Base-by-base conservation (phyloP, 2,329 filamentous ascomycete species). In the Paracorniculantispora psalliotae region DNA sequence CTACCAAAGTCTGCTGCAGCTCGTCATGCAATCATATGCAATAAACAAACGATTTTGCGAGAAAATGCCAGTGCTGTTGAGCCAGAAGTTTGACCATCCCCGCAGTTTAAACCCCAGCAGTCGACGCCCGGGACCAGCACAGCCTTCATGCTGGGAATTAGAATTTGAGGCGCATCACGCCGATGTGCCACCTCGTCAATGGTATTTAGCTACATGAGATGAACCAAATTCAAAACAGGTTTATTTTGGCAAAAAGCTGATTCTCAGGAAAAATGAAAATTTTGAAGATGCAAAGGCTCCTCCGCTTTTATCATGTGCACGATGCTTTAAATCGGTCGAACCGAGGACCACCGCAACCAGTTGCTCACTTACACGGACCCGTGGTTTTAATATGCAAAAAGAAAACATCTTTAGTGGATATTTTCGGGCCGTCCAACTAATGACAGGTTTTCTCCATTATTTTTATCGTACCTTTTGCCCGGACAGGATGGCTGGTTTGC, bases 11-110 rank as follows among this genome's bases (percentile, higher is more conserved):
- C 44, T 3, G 25, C 44, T 13, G 44, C 44, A 7, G 35, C n/a
- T 17, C 54, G 54, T 2, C 54, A 57, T 43, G 44, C 44, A 10
- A 19, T 57, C 5, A 57, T 57, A 6, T 57, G 54, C 33, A 43
- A 33, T 35, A 57, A 49, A 33, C 54, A 57, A 33, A 43, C n/a
- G 54, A 17, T 30, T 2, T 21, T 28, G n/a, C 44, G 30, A 15
- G 33, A 28, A n/a, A 4, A 9, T 7, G 17, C 17, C 9, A 2
- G 4, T 4, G 39, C 17, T 3, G 39, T 43, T 19, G 19, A 19
- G 4, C n/a, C 39, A 43, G 9, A 7, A 43, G 4, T 19, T 21
- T 43, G 39, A 37, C 4, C 33, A 15, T 12, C 33, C n/a, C n/a
- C n/a, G n/a, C n/a, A n/a, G n/a, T n/a, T n/a, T n/a, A n/a, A n/a